Evolutionary conservation across 306 rosid species (phyloP).

Genomic region (Cucurbita ficifolia): DNA sequence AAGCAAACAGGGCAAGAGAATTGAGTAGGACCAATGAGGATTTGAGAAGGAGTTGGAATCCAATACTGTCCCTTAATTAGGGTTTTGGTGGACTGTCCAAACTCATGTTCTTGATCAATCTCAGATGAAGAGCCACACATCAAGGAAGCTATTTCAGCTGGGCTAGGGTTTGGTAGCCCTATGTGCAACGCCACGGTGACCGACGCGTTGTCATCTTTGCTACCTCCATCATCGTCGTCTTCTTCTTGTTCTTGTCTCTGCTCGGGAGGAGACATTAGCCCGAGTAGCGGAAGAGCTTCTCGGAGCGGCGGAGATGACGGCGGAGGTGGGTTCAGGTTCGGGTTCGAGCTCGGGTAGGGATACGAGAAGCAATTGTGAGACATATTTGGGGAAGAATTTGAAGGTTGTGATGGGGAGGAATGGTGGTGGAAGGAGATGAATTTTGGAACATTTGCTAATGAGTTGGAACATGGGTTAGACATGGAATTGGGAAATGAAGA

Average conservation of each 20-base stretch:
- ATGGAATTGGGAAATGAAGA: background rate
- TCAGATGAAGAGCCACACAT: constrained; percentile 47
- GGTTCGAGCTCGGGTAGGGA: background rate
- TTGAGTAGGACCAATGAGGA: constrained; percentile 96
- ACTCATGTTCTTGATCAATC: constrained; percentile 13
- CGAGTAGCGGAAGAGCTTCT: constrained; percentile 3
- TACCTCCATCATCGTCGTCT: background rate
- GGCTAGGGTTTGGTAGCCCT: constrained; percentile 12
- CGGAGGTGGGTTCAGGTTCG: background rate
- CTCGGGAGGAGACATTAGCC: background rate
- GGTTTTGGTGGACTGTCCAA: constrained; percentile 30
- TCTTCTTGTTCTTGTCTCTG: background rate
- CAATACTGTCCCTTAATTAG: constrained; percentile 90
- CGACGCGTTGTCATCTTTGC: background rate
- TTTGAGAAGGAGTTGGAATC: constrained; percentile 99
- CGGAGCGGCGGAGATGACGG: background rate
- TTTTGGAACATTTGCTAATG: constrained; percentile 24
- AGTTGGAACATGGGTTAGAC: constrained; percentile 16
- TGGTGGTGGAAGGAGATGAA: constrained; percentile 14
- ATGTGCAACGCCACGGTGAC: constrained; percentile 9
- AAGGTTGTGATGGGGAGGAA: background rate
- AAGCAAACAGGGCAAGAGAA: constrained; percentile 96
- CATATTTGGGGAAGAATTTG: background rate
- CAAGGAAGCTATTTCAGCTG: constrained; percentile 15
- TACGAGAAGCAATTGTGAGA: background rate